Evolutionary conservation across 305 asterid genomes (phyloP).

Genomic region (Petunia hybrid): DNA sequence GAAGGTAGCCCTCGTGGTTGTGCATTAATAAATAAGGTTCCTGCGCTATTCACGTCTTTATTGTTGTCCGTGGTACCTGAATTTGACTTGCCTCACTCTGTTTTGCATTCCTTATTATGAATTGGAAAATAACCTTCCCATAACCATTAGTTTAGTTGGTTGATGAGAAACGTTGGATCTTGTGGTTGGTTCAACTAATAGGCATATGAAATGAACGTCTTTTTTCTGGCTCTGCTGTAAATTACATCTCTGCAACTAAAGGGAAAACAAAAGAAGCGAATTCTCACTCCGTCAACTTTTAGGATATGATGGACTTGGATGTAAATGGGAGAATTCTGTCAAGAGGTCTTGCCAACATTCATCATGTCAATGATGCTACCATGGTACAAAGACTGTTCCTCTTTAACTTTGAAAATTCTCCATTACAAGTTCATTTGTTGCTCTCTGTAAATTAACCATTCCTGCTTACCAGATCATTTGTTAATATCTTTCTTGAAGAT

Average conservation of each 20-base stretch:
- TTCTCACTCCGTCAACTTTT: conserved; percentile 33
- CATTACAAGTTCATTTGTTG: neutral
- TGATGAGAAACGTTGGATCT: neutral
- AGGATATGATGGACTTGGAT: conserved; percentile 97
- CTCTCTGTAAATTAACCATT: neutral
- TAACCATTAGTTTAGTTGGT: conserved; percentile 17
- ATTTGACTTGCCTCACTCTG: neutral
- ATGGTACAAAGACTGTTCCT: conserved; percentile 56
- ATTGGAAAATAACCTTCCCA: neutral
- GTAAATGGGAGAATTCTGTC: conserved; percentile 66
- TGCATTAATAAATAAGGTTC: conserved; percentile 11
- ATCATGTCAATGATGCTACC: conserved; percentile 77
- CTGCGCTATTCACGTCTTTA: neutral
- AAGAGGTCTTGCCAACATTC: conserved; percentile 78
- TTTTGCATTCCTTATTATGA: neutral
- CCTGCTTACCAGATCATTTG: neutral
- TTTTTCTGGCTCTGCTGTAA: conserved; percentile 11
- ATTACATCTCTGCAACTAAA: neutral
- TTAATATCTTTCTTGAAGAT: conserved; percentile 5
- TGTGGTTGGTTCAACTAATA: conserved; percentile 2
- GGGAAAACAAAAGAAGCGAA: conserved; percentile 8
- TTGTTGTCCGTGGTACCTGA: conserved; percentile 14
- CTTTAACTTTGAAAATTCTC: neutral
- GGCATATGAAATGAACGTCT: neutral
- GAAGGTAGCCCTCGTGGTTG: neutral